Base-by-base conservation (phyloP, 768 basidiomycete species). In the Postia placenta region DNA sequence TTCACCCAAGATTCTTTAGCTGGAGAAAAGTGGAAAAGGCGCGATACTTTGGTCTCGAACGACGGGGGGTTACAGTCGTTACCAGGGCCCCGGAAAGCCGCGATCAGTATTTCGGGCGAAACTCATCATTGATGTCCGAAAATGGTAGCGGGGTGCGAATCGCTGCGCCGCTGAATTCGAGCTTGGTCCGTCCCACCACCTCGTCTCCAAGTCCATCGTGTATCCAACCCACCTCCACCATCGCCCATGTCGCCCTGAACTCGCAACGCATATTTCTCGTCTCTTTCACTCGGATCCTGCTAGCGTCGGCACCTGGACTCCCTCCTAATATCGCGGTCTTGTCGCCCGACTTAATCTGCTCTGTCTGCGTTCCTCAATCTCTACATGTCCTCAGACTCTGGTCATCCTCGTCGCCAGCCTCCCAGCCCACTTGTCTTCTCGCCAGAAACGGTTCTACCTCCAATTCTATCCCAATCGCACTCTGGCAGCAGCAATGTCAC, bases 391-490 rank as follows among this genome's bases (percentile, higher is more conserved):
- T 33, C 45, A 52, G 67, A 67, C 48, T 59, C 64, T 52, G 56
- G 56, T 48, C 45, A 52, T 33, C 58, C 55, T 55, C 69, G 67
- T 57, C 72, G 63, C 54, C 67, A 61, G 60, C 81, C 80, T 37
- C 86, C 88, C n/a, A 85, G 84, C 58, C 87, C 87, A 53, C 85
- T 89, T 64, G 79, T 90, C 40, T 84, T 89, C 64, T 74, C 83
- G 42, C 81, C 85, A 52, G 85, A 87, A 57, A 67, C 79, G 28
- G 75, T 79, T 53, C 64, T 80, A 26, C 76, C 80, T 11, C 73
- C 79, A 25, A 69, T 73, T 42, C 72, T 58, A 2, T 42, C 75
- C 23, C 71, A 74, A 30, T 47, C 56, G 24, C 53, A 55, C 14
- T 53, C 56, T 24, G 49, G 50, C 49, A 62, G 60, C 58, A 66